Conservation (phyloP, 2,329 filamentous ascomycete species). For the Colletotrichum neosansevieriae region DNA sequence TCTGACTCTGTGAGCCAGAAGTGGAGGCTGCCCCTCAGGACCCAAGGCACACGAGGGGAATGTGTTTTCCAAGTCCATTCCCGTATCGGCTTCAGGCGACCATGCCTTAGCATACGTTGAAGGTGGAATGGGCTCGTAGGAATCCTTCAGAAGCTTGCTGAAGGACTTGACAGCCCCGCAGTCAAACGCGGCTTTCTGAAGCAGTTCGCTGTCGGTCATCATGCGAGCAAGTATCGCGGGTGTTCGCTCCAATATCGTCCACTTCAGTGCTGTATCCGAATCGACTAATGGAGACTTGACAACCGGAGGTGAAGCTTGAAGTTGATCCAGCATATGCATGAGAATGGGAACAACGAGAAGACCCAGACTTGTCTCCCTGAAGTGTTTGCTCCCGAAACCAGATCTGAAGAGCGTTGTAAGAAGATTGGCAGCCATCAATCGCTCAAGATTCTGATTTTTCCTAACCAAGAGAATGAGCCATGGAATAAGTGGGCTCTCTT, state of each 20-base stretch:
- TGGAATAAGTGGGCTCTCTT: constrained; percentile 78
- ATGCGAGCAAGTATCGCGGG: constrained; percentile 83
- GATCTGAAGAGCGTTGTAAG: constrained; percentile 77
- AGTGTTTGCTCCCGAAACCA: constrained; percentile 71
- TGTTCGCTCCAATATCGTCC: constrained; percentile 74
- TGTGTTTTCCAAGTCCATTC: constrained; percentile 49
- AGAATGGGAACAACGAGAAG: constrained; percentile 78
- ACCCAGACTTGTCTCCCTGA: constrained; percentile 72
- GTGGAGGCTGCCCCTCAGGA: constrained; percentile 69
- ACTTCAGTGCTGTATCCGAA: constrained; percentile 54
- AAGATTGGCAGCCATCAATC: constrained; percentile 77
- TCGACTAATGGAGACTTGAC: constrained; percentile 47
- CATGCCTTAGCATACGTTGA: constrained; percentile 50
- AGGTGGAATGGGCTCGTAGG: constrained; percentile 60
- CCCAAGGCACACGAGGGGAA: constrained; percentile 65
- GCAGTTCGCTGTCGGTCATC: constrained; percentile 79
- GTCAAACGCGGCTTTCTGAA: constrained; percentile 87
- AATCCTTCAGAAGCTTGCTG: constrained; percentile 62
- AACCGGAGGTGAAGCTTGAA: constrained; percentile 25
- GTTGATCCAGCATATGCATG: constrained; percentile 62
- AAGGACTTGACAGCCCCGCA: constrained; percentile 61
- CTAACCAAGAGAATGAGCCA: constrained; percentile 78
- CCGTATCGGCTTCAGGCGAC: constrained; percentile 53
- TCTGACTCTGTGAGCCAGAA: constrained; percentile 76
- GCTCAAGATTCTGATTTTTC: constrained; percentile 66